Base-by-base conservation (phyloP, 129 eudicot genomes). In the Smallanthus sonchifolius region DNA sequence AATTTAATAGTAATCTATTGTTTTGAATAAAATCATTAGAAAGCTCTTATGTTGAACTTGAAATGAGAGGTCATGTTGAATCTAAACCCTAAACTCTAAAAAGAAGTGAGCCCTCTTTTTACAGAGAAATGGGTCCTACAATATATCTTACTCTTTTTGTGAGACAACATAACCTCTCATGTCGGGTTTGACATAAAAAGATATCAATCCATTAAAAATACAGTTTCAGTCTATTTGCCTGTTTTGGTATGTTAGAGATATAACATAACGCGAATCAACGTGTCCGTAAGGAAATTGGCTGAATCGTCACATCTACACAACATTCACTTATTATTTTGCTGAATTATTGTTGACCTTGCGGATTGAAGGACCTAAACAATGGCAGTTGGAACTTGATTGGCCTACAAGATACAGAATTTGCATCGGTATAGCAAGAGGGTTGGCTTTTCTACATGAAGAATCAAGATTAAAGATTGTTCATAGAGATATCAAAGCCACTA, bases 391-490 rank as follows among this genome's bases (percentile, higher is more conserved):
- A 39, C 77, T 91, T 80, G 86, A 91, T 60, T 91, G 97, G 97
- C 77, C 87, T 44, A 83, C 88, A 42, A 88, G 97, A 83, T 80
- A 78, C 73, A 79, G 62, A 48, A 88, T 91, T 62, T 86, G 90
- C 78, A 65, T 88, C 14, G 97, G 90, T 57, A 86, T 91, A 44
- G 97, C 95, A 43, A 80, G 83, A 62, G 97, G 97, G n/a, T 72
- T 91, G 70, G 86, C 95, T 43, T 89, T 65, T 77, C 92, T 89
- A 0, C 96, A 89, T 39, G 96, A 86, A 55, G 96, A 89, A 63
- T 86, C 96, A 37, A 77, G 79, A 54, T 55, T 89, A 35, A 89
- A 86, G 70, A 89, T 89, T 37, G 92, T 89, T 11, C 91, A 89
- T 43, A 83, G 96, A 67, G 96, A 89, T 74, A 84, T 89, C 67